phyloP scores from a whole-genome alignment of 2,329 filamentous ascomycete species.

The Aphanocladium album region DNA sequence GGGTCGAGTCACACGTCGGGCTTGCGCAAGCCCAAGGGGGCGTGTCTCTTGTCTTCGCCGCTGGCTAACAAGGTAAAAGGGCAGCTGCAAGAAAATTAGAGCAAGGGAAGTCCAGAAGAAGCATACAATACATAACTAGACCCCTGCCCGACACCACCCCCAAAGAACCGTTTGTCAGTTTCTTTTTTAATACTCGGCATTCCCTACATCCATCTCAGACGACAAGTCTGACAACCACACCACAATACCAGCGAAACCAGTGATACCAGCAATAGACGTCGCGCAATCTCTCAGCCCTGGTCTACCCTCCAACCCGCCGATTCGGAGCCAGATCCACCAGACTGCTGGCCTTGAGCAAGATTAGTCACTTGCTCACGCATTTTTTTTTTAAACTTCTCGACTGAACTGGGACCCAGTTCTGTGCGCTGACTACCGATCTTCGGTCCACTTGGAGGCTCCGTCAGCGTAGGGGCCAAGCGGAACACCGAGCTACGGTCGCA shows the following conservation, averaged over 20 bases:
- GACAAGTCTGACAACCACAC: no score
- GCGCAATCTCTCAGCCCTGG: neutral
- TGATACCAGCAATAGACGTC: neutral
- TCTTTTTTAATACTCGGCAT: neutral
- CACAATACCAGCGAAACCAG: neutral
- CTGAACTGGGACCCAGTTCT: neutral
- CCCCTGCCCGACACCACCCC: conserved; percentile 1
- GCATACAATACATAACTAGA: conserved; percentile 6
- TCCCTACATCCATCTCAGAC: neutral
- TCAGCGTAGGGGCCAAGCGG: conserved; percentile 10
- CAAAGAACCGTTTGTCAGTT: neutral
- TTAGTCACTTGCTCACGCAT: conserved; percentile 13
- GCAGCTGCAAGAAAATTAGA: conserved; percentile 7
- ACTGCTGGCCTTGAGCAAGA: conserved; percentile 2
- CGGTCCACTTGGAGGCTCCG: conserved; percentile 2
- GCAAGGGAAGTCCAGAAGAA: conserved; percentile 2
- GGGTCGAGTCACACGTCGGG: conserved; percentile 14
- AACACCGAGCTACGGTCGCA: conserved; percentile 10
- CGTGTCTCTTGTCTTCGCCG: conserved; percentile 1
- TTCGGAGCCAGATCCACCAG: conserved; percentile 12
- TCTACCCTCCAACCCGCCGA: conserved; percentile 5
- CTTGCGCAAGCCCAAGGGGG: conserved; percentile 9
- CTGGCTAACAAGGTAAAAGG: neutral
- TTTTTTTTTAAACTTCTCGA: conserved; percentile 10
- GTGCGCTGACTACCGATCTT: conserved; percentile 10